These are phyloP conservation scores for Aspergillus sp. DNA, from an alignment of 2,329 filamentous ascomycete genomes.

Conservation along the genomic window DNA sequence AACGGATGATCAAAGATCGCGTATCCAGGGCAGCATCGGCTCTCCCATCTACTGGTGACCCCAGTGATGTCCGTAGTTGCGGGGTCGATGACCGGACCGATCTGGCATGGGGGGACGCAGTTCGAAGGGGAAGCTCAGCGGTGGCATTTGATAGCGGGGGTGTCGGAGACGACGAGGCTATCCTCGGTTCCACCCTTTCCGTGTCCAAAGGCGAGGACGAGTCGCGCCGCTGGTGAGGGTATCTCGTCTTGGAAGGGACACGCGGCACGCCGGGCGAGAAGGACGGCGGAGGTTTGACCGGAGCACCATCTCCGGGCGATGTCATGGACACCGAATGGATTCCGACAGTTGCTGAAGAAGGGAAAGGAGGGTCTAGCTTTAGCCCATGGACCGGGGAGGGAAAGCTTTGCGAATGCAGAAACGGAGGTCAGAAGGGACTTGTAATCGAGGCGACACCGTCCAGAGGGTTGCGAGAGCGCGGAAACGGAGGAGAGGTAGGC, in stretches of 20 bases:
- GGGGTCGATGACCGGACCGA: slow-evolving; percentile 57
- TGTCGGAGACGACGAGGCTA: slow-evolving; percentile 60
- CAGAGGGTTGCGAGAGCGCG: neutral
- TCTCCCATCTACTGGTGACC: slow-evolving; percentile 53
- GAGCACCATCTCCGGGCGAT: slow-evolving; percentile 63
- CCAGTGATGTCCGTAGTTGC: slow-evolving; percentile 47
- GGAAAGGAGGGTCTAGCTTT: slow-evolving; percentile 20
- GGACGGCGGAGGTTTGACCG: slow-evolving; percentile 67
- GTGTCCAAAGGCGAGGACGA: slow-evolving; percentile 47
- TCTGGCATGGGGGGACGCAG: slow-evolving; percentile 65
- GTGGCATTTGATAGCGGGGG: slow-evolving; percentile 57
- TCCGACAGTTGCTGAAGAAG: slow-evolving; percentile 21
- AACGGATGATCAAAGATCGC: slow-evolving; percentile 69
- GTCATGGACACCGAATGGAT: slow-evolving; percentile 59
- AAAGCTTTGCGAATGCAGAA: neutral
- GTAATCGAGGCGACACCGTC: neutral
- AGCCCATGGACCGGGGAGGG: slow-evolving; percentile 28
- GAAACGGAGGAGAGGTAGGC: neutral
- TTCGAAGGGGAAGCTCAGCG: slow-evolving; percentile 66
- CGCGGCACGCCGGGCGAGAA: slow-evolving; percentile 66
- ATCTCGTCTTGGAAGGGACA: slow-evolving; percentile 60
- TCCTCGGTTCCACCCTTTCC: slow-evolving; percentile 51
- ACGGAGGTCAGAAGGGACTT: neutral
- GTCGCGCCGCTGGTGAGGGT: slow-evolving; percentile 49
- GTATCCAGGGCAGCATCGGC: slow-evolving; percentile 56